Conservation (phyloP, 768 basidiomycete genomes). For the Tulasnella sp. region DNA sequence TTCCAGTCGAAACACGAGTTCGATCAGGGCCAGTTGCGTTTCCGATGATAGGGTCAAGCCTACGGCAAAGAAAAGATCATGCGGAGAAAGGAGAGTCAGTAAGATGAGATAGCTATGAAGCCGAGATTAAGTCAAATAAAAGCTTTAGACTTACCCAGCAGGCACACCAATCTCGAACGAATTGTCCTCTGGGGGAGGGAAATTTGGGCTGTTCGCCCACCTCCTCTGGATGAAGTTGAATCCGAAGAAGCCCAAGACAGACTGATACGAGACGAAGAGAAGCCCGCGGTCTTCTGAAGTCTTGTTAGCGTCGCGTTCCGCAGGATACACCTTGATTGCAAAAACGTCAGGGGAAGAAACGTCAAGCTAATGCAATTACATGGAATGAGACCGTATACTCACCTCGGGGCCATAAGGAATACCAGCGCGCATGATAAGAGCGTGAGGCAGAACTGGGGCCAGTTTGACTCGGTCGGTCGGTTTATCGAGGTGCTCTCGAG, state of each 20-base stretch:
- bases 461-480: not conserved
- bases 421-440: conserved; percentile 9
- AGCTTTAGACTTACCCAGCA: not conserved
- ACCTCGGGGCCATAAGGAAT: conserved; percentile 19
- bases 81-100: not conserved
- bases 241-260: not conserved
- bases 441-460: not conserved
- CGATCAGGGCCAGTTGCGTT: not conserved
- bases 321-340: not conserved
- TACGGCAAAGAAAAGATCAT: not conserved
- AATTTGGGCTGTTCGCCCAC: not conserved
- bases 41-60: conserved; percentile 14
- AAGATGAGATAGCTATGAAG: not conserved
- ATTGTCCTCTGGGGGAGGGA: not conserved
- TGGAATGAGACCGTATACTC: not conserved
- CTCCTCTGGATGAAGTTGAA: not conserved
- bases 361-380: not conserved
- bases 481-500: not conserved
- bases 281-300: not conserved
- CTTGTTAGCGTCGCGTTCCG: not conserved
- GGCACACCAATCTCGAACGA: not conserved
- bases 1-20: not conserved
- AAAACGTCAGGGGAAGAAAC: not conserved
- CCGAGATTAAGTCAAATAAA: not conserved
- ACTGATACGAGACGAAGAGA: conserved; percentile 11